Percentiles rank a stretch among this genome's conserved stretches.
These are phyloP conservation scores for Penicillium verrucosum DNA, from an alignment of 2,329 filamentous ascomycete species.

Conservation along the genomic window DNA sequence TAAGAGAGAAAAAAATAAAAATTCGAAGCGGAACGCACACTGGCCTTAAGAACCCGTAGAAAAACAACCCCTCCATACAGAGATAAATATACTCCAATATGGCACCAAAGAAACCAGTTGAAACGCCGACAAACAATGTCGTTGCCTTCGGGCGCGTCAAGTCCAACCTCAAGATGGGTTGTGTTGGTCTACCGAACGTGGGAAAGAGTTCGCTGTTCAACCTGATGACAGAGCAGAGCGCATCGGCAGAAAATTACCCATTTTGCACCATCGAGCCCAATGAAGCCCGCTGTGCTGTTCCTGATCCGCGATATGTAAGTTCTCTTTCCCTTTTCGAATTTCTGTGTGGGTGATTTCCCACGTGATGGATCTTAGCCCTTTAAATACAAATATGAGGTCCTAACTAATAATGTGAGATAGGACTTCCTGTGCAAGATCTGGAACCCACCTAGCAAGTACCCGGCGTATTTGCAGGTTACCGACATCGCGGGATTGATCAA, in stretches of 20 bases:
- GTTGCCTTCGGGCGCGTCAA: slow-evolving; percentile 6
- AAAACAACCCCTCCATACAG: neutral
- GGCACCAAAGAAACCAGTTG: neutral
- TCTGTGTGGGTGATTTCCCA: neutral
- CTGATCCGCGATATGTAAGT: slow-evolving; percentile 5
- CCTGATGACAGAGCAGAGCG: slow-evolving; percentile 5
- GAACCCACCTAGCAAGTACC: slow-evolving; percentile 5
- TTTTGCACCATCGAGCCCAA: slow-evolving; percentile 9
- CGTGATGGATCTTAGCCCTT: neutral
- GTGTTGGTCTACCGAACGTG: slow-evolving; percentile 3
- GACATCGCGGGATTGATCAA: slow-evolving; percentile 6
- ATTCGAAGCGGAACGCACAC: neutral
- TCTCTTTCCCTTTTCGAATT: neutral
- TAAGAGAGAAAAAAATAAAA: neutral
- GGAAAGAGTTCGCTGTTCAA: slow-evolving; percentile 6
- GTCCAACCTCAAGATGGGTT: slow-evolving; percentile 7
- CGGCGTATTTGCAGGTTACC: slow-evolving; percentile 6
- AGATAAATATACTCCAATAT: neutral
- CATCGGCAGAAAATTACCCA: slow-evolving; percentile 4
- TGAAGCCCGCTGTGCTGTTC: slow-evolving; percentile 5
- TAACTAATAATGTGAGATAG: neutral
- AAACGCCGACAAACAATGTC: slow-evolving; percentile 5
- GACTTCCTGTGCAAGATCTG: slow-evolving; percentile 7
- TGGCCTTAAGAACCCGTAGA: neutral
- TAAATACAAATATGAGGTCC: neutral